Evolutionary conservation across 768 basidiomycete genomes (phyloP), one percentile per base, ranked within the genome.

Genomic region (Pholiota microspora): DNA sequence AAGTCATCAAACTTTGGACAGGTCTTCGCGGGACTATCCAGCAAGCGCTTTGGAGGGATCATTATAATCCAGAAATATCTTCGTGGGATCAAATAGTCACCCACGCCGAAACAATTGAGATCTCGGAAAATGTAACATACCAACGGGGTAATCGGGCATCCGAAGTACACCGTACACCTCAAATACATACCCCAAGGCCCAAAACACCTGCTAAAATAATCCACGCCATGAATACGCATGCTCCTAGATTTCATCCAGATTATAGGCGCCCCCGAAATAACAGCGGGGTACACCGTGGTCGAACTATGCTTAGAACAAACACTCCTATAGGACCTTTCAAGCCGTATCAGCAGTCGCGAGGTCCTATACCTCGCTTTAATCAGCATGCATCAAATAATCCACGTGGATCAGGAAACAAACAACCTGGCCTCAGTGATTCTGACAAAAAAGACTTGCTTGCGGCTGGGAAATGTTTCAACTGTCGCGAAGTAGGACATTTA

Each of bases 1-100:
- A 62, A 10, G 70, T 74, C 0, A 59, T 65, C 16, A 63, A 64
- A 28, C 57, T 77, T 0, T 79, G 73, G 74, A 57, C 64, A 8
- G 71, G 75, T 0, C 53, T 72, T 1, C 49, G 54, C 0, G 15
- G 32, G 0, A 16, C 48, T 6, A 67, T 76, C 0, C 70, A 71
- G 16, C 46, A 56, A 4, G 58, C 65, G 2, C 56, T 75, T 0
- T 70, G 66, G 65, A 47, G 57, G 7, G 58, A 69, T 4, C 51
- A 65, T 2, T 58, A 70, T 0, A 68, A 68, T 3, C 70, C 69
- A 0, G 67, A 71, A 10, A 40, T 54, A 0, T 66, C 67, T 0
- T 36, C 45, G 0, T 70, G 68, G 62, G 49, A 57, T 5, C 50
- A 57, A 9, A 48, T 57, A 3, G 23, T 54, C 4, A 24, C 15